Evolutionary conservation across 2,329 filamentous ascomycete species (phyloP), one percentile per base, ranked within the genome.

Genomic region (Diatrype stigma): DNA sequence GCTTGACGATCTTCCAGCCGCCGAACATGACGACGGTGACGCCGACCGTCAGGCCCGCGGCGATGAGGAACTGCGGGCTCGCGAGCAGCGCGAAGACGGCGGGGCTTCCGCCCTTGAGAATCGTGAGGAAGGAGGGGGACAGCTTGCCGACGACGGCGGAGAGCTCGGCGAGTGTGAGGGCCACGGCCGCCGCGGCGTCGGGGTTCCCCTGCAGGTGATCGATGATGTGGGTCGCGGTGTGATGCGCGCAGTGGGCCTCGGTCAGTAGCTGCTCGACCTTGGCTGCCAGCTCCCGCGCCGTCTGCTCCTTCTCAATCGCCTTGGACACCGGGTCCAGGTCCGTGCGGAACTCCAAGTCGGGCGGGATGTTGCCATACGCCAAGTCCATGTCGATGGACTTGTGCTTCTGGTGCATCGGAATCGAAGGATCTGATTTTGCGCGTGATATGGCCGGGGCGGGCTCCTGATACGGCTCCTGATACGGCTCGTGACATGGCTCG

Each of bases 1-100:
- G 86, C 77, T 96, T 95, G 71, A 99, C 85, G 67, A 99, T 96
- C 73, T 96, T 97, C 81, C 90, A 97, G 5, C 94, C 93, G 49
- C 94, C 94, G 53, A 99, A 90, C 67, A 94, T 92, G 62, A 99
- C 90, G 8, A 97, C 85, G 0, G 94, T 97, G n/a, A 96, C 86
- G 14, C 94, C 94, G 0, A 96, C 85, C 1, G 89, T 90, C 14
- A 96, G 84, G 42, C 92, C 89, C 1, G 89, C 90, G 3, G 91
- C 91, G 61, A 99, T 96, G 56, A 96, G 81, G 66, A 99, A 99
- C 64, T 99, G 90, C 1, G 94, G 94, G 51, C 87, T 92, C 0
- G 90, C 85, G 3, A 99, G 81, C 21, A 99, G 79, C 0, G 87
- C 89, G 60, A 96, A 93, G 19, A 96, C 85, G 7, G 89, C 87